phyloP scores from a whole-genome alignment of 2,329 filamentous ascomycete species.

The Monilinia fructigena region DNA sequence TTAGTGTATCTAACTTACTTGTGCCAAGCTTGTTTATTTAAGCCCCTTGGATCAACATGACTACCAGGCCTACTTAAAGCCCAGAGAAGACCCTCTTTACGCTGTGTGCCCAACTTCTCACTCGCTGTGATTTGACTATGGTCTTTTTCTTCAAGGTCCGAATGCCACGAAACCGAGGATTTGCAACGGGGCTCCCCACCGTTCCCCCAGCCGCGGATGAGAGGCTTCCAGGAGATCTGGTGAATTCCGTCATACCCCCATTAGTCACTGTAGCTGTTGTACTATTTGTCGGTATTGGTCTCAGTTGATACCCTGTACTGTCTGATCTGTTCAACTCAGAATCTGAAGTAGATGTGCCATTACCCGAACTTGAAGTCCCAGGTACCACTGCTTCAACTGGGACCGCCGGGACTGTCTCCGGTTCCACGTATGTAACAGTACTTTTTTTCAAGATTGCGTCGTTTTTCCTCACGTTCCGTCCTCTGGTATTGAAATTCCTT shows the following conservation, averaged over 20 bases:
- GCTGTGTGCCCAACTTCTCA: slow-evolving; percentile 63
- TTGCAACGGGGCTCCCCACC: slow-evolving; percentile 52
- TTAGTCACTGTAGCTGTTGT: slow-evolving; percentile 40
- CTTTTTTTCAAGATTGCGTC: slow-evolving; percentile 86
- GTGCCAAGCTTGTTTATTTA: slow-evolving; percentile 98
- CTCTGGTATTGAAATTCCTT: slow-evolving; percentile 96
- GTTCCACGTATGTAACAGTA: slow-evolving; percentile 69
- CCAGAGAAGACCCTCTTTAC: slow-evolving; percentile 94
- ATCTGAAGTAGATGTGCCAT: slow-evolving; percentile 55
- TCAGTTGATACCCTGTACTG: slow-evolving; percentile 59
- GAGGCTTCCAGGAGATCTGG: slow-evolving; percentile 58
- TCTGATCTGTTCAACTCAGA: slow-evolving; percentile 70
- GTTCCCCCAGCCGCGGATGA: slow-evolving; percentile 41
- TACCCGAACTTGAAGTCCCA: slow-evolving; percentile 36
- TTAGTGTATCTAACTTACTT: slow-evolving; percentile 62
- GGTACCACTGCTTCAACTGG: slow-evolving; percentile 43
- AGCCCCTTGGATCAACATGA: slow-evolving; percentile 89
- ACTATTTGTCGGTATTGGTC: slow-evolving; percentile 49
- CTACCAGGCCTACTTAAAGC: slow-evolving; percentile 88
- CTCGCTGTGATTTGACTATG: slow-evolving; percentile 50
- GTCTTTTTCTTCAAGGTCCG: slow-evolving; percentile 88
- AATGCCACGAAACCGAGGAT: slow-evolving; percentile 79
- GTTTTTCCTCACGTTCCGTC: slow-evolving; percentile 93
- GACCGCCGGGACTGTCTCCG: slow-evolving; percentile 56
- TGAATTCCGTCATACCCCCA: slow-evolving; percentile 37